Conservation (phyloP, 768 basidiomycete genomes). For the Obba rivulosa region DNA sequence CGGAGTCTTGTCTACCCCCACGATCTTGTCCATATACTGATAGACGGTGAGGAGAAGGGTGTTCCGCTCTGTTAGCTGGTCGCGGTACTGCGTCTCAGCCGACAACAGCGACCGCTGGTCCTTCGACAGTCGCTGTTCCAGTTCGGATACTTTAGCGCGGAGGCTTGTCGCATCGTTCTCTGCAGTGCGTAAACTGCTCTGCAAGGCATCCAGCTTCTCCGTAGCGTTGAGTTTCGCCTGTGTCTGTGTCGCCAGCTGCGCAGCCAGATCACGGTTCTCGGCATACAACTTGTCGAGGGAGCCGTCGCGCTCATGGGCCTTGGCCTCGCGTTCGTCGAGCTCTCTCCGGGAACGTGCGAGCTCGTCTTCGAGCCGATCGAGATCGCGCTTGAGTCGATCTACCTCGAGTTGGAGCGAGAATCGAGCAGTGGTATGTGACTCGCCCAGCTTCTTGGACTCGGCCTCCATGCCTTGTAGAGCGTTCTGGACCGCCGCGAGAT, state of each 20-base stretch:
- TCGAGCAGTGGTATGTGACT: constrained; percentile 75
- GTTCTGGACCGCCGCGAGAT: constrained; percentile 67
- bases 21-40: constrained; percentile 91
- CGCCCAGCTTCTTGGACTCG: constrained; percentile 76
- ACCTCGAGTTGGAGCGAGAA: constrained; percentile 89
- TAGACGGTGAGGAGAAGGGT: constrained; percentile 88
- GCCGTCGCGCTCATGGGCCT: constrained; percentile 63
- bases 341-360: constrained; percentile 66
- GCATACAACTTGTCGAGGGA: constrained; percentile 70
- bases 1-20: constrained; percentile 83
- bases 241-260: constrained; percentile 76
- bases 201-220: constrained; percentile 81
- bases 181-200: constrained; percentile 53
- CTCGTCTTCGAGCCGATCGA: constrained; percentile 77
- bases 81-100: constrained; percentile 78
- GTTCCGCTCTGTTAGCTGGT: constrained; percentile 91
- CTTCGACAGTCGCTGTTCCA: constrained; percentile 77
- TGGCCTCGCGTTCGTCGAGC: constrained; percentile 58
- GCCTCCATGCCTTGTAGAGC: constrained; percentile 68
- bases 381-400: constrained; percentile 79
- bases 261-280: constrained; percentile 76
- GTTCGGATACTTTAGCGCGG: constrained; percentile 59
- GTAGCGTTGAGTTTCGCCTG: constrained; percentile 82
- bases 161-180: constrained; percentile 63
- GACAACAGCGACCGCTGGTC: constrained; percentile 69